These are phyloP conservation scores for Dactylorhiza incarnata DNA, from an alignment of 106 monocot genomes.

Conservation along the genomic window DNA sequence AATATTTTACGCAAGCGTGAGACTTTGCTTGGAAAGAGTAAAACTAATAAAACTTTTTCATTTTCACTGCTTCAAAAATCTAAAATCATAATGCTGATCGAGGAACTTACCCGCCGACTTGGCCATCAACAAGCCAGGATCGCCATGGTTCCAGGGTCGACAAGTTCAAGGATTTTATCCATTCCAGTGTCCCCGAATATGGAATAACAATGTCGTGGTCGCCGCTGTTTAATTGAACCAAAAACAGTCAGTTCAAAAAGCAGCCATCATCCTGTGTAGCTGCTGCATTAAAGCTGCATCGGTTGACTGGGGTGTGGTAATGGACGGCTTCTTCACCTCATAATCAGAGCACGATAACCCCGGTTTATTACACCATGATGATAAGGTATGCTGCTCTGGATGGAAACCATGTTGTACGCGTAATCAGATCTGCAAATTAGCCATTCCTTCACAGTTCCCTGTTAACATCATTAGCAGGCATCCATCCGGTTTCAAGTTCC, in stretches of 20 bases:
- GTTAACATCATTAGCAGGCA: not conserved
- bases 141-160: slow-evolving; percentile 36
- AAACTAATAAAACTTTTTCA: too few species aligned
- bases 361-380: slow-evolving; percentile 24
- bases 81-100: not conserved
- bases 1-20: not conserved
- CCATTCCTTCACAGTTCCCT: slow-evolving; percentile 11
- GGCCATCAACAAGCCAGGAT: slow-evolving; percentile 35
- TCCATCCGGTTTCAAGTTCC: not conserved
- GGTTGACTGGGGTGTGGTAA: not conserved
- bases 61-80: too few species aligned
- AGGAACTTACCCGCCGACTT: slow-evolving; percentile 32
- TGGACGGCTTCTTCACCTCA: slow-evolving; percentile 18
- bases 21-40: too few species aligned
- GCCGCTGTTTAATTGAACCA: slow-evolving; percentile 18
- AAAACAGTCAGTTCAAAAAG: too few species aligned
- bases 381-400: slow-evolving; percentile 17
- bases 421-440: not conserved
- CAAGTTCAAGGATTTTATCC: slow-evolving; percentile 47
- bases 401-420: not conserved
- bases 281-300: too few species aligned
- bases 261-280: too few species aligned
- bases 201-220: slow-evolving; percentile 43
- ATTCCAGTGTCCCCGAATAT: slow-evolving; percentile 35
- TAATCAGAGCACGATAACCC: slow-evolving; percentile 49